Evolutionary conservation across 2,329 filamentous ascomycete species (phyloP), one percentile per base, ranked within the genome.

Genomic region (Pseudovirgaria hyperparasitica): DNA sequence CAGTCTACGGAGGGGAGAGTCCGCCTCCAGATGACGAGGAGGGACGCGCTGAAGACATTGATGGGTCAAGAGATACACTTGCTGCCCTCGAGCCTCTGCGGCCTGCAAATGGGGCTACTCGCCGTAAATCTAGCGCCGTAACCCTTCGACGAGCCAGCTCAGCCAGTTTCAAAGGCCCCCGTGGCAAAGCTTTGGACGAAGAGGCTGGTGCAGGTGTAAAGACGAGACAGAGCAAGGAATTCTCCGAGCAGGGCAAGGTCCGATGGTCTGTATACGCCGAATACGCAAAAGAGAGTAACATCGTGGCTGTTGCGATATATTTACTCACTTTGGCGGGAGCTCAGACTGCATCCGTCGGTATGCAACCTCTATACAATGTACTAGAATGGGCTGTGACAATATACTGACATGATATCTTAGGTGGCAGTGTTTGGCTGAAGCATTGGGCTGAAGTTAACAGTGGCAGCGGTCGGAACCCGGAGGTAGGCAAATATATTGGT

Each of bases 261-360:
- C 96, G 94, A 55, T 96, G 90, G 86, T 70, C 76, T 38, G 87
- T 98, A 16, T 98, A 98, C 48, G 63, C 66, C 11, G 86, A 94
- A 56, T 98, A 98, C 46, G 92, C 90, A 30, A 93, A 84, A 58
- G 84, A 84, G 32, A 94, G 82, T 62, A 94, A 96, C 51, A 56
- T 94, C 10, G 62, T 71, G 30, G 92, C 90, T 9, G 90, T 98
- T 6, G 55, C 57, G 10, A 64, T 94, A 39, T 98, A 96, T 53
- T 45, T 92, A 10, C 23, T 78, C 22, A 73, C 82, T 28, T 65
- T 96, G 23, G 43, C 96, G 32, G 73, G 76, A 16, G 76, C 84
- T 6, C 87, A 98, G 58, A 77, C 77, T 10, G 76, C 76, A 8
- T 79, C 80, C 45, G 80, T 98, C 38, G 81, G 72, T 75, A 60